Percentiles rank a stretch among this genome's conserved stretches.
These are phyloP conservation scores for Limonium bicolor DNA, from an alignment of 148 eudicot species.

Conservation along the genomic window DNA sequence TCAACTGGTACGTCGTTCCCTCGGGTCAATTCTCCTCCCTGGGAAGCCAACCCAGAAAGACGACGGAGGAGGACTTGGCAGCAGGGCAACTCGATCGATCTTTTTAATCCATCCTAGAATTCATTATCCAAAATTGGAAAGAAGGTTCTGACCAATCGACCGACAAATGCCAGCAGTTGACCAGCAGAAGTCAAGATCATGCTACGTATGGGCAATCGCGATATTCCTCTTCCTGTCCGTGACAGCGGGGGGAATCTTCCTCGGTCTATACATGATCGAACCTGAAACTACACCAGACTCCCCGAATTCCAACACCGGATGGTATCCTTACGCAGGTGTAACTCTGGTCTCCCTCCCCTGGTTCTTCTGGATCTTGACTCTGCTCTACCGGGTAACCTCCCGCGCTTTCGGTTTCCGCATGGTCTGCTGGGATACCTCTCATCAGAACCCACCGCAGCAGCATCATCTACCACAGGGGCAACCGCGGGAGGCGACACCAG, in stretches of 20 bases:
- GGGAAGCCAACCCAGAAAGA: too few relatives aligned
- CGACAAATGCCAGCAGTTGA: conserved; percentile 7
- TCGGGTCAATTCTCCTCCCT: too few relatives aligned
- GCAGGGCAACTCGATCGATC: too few relatives aligned
- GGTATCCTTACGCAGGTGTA: conserved; percentile 18
- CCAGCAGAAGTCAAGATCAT: conserved; percentile 5
- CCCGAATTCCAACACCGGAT: conserved; percentile 9
- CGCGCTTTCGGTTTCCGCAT: conserved; percentile 26
- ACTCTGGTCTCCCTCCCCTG: conserved; percentile 23
- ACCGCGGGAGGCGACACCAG: too few relatives aligned
- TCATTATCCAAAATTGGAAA: too few relatives aligned
- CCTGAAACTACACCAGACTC: conserved; percentile 5
- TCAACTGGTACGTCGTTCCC: too few relatives aligned
- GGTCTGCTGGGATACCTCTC: conserved; percentile 20
- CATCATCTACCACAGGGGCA: not conserved
- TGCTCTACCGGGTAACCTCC: conserved; percentile 17
- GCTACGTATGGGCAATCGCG: conserved; percentile 20
- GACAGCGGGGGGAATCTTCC: conserved; percentile 18
- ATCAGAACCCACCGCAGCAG: not conserved
- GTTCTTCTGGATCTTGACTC: conserved; percentile 27
- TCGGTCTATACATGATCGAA: conserved; percentile 15
- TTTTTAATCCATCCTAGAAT: too few relatives aligned
- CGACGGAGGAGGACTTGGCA: too few relatives aligned
- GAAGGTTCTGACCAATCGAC: too few relatives aligned
- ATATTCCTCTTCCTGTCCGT: conserved; percentile 15